These are phyloP conservation scores for Blastomyces gilchristii DNA, from an alignment of 2,329 filamentous ascomycete species.

Conservation along the genomic window DNA sequence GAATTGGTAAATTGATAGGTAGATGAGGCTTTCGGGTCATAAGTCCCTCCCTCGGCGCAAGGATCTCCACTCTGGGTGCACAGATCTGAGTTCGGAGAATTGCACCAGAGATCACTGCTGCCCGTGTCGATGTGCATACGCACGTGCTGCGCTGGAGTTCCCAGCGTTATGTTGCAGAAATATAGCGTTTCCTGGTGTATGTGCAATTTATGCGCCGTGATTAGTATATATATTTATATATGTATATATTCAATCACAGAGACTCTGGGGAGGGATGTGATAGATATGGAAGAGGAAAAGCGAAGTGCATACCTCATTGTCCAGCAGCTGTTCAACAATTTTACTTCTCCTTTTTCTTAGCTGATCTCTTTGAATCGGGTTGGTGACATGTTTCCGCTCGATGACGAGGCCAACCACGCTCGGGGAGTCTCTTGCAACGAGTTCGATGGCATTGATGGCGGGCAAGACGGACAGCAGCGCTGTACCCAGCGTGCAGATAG, in stretches of 20 bases:
- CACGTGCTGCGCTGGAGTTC: slow-evolving; percentile 47
- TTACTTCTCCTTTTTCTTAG: slow-evolving; percentile 34
- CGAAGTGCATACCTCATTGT: slow-evolving; percentile 41
- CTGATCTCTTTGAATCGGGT: slow-evolving; percentile 40
- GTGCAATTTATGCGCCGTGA: not conserved
- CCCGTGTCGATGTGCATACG: slow-evolving; percentile 53
- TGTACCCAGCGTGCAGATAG: slow-evolving; percentile 10
- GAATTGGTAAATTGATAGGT: slow-evolving; percentile 64
- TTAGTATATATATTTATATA: not conserved
- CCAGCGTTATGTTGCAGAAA: slow-evolving; percentile 48
- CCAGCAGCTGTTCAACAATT: slow-evolving; percentile 40
- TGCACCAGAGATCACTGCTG: slow-evolving; percentile 56
- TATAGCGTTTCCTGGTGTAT: slow-evolving; percentile 43
- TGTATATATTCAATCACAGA: not conserved
- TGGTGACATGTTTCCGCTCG: slow-evolving; percentile 36
- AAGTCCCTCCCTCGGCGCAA: slow-evolving; percentile 56
- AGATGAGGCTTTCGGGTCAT: slow-evolving; percentile 59
- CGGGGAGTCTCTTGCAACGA: slow-evolving; percentile 30
- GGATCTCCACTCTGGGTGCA: slow-evolving; percentile 44
- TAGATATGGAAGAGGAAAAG: not conserved
- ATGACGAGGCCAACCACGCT: slow-evolving; percentile 43
- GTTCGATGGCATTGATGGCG: slow-evolving; percentile 19
- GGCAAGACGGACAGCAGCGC: not conserved
- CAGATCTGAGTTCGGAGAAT: slow-evolving; percentile 51
- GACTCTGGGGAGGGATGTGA: not conserved